Percentiles rank a stretch among this genome's conserved stretches.
Conservation (phyloP, 164 flowering plant species). For the Liriodendron chinense region DNA sequence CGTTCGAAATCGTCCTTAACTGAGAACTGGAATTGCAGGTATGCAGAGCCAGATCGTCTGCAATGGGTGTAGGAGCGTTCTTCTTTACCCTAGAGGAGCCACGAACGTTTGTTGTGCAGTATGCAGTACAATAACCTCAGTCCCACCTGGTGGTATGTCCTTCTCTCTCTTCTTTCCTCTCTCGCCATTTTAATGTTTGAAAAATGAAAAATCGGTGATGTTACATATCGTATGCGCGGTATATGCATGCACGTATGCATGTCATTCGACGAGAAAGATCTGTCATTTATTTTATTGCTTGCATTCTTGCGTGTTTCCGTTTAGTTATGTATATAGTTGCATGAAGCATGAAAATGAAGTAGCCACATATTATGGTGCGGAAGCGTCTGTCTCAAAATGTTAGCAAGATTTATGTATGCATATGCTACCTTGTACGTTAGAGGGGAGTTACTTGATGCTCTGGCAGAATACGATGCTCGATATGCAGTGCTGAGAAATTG, state of each 20-base stretch:
- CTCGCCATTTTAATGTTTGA: not conserved
- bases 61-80: slow-evolving; percentile 75
- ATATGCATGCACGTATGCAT: no score
- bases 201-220: not conserved
- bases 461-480: no score
- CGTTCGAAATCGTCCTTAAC: not conserved
- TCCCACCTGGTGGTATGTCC: slow-evolving; percentile 69
- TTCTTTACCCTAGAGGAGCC: slow-evolving; percentile 91
- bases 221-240: no score
- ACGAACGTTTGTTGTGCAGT: slow-evolving; percentile 88
- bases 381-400: no score
- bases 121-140: slow-evolving; percentile 72
- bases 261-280: not conserved
- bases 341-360: not conserved
- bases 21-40: slow-evolving; percentile 29
- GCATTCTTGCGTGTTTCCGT: not conserved
- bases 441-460: no score
- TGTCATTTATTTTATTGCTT: not conserved
- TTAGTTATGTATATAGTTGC: not conserved
- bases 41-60: slow-evolving; percentile 98
- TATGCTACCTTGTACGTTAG: no score
- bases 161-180: slow-evolving; percentile 3
- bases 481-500: no score
- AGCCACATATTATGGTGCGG: no score
- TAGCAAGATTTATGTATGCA: no score